Base-by-base conservation (phyloP, 2,329 filamentous ascomycete species). In the Penicillium sp. region DNA sequence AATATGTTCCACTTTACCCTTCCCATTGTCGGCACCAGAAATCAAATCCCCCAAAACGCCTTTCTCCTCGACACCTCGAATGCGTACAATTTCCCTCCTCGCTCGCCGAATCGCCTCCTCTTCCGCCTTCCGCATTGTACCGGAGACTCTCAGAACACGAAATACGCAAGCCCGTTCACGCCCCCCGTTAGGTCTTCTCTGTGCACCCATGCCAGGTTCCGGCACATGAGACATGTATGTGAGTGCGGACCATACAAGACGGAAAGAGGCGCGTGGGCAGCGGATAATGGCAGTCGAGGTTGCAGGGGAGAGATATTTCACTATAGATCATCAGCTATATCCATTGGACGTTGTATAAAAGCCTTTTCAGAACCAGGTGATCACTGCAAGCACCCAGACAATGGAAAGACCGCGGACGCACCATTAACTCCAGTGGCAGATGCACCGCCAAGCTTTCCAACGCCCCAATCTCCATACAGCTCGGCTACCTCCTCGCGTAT, bases 231-330 rank as follows among this genome's bases (percentile, higher is more conserved):
- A 86, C 78, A 94, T 88, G 61, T 91, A 89, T 0, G 90, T 90
- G 46, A 99, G 76, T 0, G 91, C 90, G 0, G 91, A 87, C 94
- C 94, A 99, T 4, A 96, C 86, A 56, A 97, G 82, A 40, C 90
- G 84, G 69, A 92, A 95, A 60, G 96, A 87, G 13, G 86, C 85
- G 51, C 94, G 86, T 3, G 90, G 85, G 58, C 92, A 90, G 56
- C 89, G 85, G 32, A 99, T 79, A 54, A 99, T 99, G 48, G 93
- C 91, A 1, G 93, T 99, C 5, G 90, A 96, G 0, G 94, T 99
- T n/a, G 91, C 89, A 3, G 86, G 80, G 1, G 91, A 96, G 45
- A 95, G 81, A 71, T 99, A 99, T 78, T 96, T 96, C 46, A 99
- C 90, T 93, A 59, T 50, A 50, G 13, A 41, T 7, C 10, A 27